Base-by-base conservation (phyloP, 768 basidiomycete species). In the Lentinula raphanica region DNA sequence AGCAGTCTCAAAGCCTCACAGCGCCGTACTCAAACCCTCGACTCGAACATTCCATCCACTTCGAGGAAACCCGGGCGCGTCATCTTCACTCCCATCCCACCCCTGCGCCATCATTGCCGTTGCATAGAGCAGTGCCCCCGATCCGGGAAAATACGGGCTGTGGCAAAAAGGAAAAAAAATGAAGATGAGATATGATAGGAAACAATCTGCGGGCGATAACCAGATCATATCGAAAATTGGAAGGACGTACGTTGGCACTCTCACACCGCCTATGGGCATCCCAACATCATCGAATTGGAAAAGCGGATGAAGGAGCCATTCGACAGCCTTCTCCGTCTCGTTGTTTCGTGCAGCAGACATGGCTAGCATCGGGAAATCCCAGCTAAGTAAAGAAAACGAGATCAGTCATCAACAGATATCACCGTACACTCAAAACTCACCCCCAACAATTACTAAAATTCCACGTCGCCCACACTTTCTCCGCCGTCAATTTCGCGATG, bases 341-440 rank as follows among this genome's bases (percentile, higher is more conserved):
- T 79, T 79, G 45, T 78, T 78, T 2, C 83, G 72, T 19, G 82
- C 83, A 11, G 84, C 82, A 1, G 79, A 81, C 80, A 85, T 83
- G 0, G 83, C 83, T 2, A 84, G 76, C 78, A 84, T 79, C 0
- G 82, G 81, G 61, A 83, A 84, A 64, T 84, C 84, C 84, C 83
- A 85, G 35, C 82, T 82, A 5, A 25, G 4, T 6, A 29, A 11
- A 29, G 28, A 17, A 35, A 49, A 28, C 49, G 3, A 17, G 35
- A 36, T 45, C 27, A 29, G 25, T 23, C 21, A 1, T 49, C 21
- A 23, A 48, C 17, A 29, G 25, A 21, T 27, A 1, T 49, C 21
- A 23, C 23, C 17, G 13, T 19, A 27, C 45, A 19, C 25, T 28
- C 49, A 15, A n/a, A 9, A 39, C 78, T 64, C 59, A 80, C 77